Base-by-base conservation (phyloP, 805 yeast genomes). In the Ogataea zsoltii region DNA sequence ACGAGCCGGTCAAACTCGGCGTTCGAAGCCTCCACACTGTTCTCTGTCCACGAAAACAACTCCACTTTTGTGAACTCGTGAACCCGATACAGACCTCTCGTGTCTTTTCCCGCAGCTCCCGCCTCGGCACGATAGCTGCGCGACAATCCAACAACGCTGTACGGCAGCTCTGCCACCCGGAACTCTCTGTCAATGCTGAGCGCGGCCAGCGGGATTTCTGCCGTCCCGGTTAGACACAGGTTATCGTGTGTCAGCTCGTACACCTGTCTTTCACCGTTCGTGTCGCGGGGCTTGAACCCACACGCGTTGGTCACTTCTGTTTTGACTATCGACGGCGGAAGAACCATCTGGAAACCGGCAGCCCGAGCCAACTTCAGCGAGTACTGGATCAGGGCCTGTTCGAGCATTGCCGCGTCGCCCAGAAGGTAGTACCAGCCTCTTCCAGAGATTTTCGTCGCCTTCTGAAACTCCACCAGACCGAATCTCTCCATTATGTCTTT, bases 31-130 rank as follows among this genome's bases (percentile, higher is more conserved):
- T 43, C 51, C 21, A 48, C 31, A 21, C 50, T 43, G 1, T 64
- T 63, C 11, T 72, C 74, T 0, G 73, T 68, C 96, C 94, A 83
- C 49, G 83, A 83, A 58, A 92, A 94, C 43, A 94, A 67, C 62
- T 94, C 99, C 1, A 94, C 96, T 63, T 94, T 94, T 10, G 96
- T 88, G 64, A 94, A 94, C 67, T 94, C 99, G 62, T 94, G 99
- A 18, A 94, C 97, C 34, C 99, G 72, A 56, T 94, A 94, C 1
- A 94, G 70, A 0, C 99, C 99, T 56, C 84, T 82, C 0, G 97
- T 89, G 54, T 89, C 97, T 53, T 79, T 80, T 2, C 99, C 99
- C 45, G 96, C 77, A 1, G 98, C 94, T 2, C 98, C 99, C 0
- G 99, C 99, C 62, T 94, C 99, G 0, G 97, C 96, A 50, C 99